Base-by-base conservation (phyloP, 106 monocot genomes). In the Acanthochlamys bracteata region DNA sequence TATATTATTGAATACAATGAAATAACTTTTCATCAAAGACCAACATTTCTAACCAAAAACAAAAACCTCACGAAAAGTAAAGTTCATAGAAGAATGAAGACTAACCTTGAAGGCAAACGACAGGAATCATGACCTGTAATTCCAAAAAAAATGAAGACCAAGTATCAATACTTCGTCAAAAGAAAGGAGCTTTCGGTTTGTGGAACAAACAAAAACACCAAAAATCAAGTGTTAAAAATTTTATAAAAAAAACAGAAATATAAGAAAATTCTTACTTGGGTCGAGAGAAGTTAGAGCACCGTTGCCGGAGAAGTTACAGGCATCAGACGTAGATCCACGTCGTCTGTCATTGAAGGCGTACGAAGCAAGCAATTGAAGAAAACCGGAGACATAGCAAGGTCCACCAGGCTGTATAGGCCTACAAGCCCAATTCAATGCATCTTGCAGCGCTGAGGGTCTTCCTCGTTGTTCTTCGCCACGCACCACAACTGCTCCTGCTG, bases 381-480 rank as follows among this genome's bases (percentile, higher is more conserved):
- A 84, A n/a, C 56, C 47, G 6, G 84, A 72, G 16, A 78, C 68
- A 71, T 63, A 91, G 80, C 96, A 96, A 8, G 71, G 58, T 16
- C 90, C 90, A 9, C 96, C 96, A 21, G 71, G 64, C 72, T 88
- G 84, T 7, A 96, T 78, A 22, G 90, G 72, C 63, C 59, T 20
- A 74, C 90, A 96, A 11, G 96, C 90, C 96, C 96, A 96, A 65
- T 88, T 84, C 21, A 96, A 56, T 47, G 87, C 95, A 26, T 73
- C 10, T 73, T 90, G 90, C 54, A 96, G 80, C 12, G 76, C 68
- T 10, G 46, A n/a, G n/a, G 24, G 72, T 90, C 82, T 55, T 96
- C 90, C 7, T 90, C 96, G 74, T 96, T 96, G 86, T 90, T 90
- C 84, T 96, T 96, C 20, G 90, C 96, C 66, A 96, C 90, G 79